Conservation (phyloP, 345 rosid species). For the Boechera divaricarpa region DNA sequence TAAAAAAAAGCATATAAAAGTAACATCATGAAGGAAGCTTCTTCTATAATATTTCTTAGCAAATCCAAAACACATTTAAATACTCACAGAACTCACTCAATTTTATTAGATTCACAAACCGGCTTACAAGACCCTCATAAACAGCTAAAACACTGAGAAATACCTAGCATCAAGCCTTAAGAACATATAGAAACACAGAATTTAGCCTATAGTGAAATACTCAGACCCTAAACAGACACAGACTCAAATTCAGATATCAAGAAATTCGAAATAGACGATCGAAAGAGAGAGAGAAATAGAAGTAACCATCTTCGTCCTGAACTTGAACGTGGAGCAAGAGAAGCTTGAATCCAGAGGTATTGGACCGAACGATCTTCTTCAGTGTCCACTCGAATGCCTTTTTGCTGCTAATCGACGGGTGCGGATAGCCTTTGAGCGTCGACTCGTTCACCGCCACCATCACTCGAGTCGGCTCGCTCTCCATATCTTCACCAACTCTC, state of each 20-base stretch:
- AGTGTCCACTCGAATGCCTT: conserved; percentile 96
- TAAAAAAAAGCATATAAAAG: too few species aligned
- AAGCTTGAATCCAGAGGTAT: conserved; percentile 76
- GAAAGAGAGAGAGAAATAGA: conserved; percentile 26
- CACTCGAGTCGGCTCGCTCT: conserved; percentile 69
- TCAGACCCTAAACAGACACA: conserved; percentile 16
- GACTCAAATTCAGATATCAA: not conserved
- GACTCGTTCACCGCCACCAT: conserved; percentile 92
- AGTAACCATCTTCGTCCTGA: conserved; percentile 90
- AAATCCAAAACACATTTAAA: not conserved
- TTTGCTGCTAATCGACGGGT: conserved; percentile 91
- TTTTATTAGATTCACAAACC: not conserved
- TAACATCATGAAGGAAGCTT: not conserved
- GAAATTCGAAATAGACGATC: conserved; percentile 8
- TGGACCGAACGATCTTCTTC: conserved; percentile 81
- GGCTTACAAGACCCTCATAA: too few species aligned
- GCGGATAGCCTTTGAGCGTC: conserved; percentile 84
- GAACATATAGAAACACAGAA: conserved; percentile 4
- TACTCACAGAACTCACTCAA: not conserved
- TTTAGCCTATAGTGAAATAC: not conserved
- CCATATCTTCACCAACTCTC: conserved; percentile 44
- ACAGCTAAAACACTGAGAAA: too few species aligned
- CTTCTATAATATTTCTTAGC: not conserved
- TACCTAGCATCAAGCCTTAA: not conserved
- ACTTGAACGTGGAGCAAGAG: conserved; percentile 97